A percentile compares a stretch with the other conserved stretches of the same genome.
These are phyloP conservation scores for Glomus cerebriforme DNA, from an alignment of 192 early-diverging fungal species.

Conservation along the genomic window DNA sequence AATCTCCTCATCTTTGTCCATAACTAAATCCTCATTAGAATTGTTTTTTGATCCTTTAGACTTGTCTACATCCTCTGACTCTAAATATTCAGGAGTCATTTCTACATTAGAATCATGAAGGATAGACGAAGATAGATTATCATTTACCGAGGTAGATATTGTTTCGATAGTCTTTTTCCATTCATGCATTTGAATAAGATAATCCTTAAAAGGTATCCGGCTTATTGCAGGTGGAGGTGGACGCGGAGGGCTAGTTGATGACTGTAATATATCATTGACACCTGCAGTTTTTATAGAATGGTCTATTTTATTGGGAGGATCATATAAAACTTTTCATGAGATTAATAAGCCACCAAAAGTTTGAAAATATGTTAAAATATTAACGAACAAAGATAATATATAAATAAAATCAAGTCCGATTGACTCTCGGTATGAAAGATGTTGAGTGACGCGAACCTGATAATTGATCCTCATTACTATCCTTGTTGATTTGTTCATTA, in stretches of 20 bases:
- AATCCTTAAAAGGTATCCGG: neutral
- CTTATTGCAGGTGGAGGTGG: neutral
- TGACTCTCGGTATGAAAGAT: neutral
- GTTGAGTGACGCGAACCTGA: neutral
- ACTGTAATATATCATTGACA: neutral
- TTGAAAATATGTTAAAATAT: neutral
- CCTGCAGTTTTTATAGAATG: neutral
- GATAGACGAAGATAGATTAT: neutral
- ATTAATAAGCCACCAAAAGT: neutral
- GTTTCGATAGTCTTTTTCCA: neutral
- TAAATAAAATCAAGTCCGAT: neutral
- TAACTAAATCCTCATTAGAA: neutral
- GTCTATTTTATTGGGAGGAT: neutral
- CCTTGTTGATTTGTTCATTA: neutral
- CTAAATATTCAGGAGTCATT: neutral
- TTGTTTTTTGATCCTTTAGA: neutral
- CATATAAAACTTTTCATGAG: neutral
- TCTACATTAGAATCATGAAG: neutral
- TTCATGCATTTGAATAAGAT: neutral
- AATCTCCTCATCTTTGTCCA: neutral
- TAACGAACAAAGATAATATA: neutral
- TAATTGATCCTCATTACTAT: neutral
- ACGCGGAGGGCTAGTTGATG: neutral
- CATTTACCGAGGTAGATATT: neutral
- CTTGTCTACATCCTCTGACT: neutral